Conservation (phyloP, 768 basidiomycete genomes). For the Galerina marginata region DNA sequence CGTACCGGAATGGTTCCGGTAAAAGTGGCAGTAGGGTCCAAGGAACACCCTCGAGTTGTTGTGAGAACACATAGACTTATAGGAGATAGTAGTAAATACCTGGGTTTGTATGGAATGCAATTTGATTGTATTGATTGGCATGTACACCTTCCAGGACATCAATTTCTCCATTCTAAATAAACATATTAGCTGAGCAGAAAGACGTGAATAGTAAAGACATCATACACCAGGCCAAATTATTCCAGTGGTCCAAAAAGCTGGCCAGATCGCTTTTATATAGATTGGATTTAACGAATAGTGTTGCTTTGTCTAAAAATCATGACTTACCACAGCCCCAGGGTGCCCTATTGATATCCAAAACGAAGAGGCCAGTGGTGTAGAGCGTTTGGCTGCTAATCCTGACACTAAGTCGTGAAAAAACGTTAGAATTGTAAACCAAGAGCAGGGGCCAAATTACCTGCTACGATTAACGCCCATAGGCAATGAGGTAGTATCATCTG, state of each 20-base stretch:
- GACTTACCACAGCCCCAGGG: slow-evolving; percentile 92
- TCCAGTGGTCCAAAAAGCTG: slow-evolving; percentile 79
- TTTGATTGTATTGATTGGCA: slow-evolving; percentile 83
- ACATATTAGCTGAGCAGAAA: slow-evolving; percentile 13
- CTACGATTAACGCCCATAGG: slow-evolving; percentile 58
- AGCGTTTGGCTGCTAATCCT: slow-evolving; percentile 70
- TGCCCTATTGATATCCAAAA: slow-evolving; percentile 83
- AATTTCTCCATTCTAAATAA: slow-evolving; percentile 72
- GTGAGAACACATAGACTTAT: neutral
- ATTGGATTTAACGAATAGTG: neutral
- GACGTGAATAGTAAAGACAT: slow-evolving; percentile 24
- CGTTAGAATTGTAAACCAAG: neutral
- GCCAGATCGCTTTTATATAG: slow-evolving; percentile 68
- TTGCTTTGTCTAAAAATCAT: neutral
- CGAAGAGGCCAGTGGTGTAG: slow-evolving; percentile 85
- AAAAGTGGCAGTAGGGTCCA: slow-evolving; percentile 29
- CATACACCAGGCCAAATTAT: slow-evolving; percentile 67
- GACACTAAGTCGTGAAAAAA: slow-evolving; percentile 53
- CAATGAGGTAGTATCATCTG: slow-evolving; percentile 71
- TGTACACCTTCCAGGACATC: slow-evolving; percentile 88
- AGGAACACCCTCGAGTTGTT: slow-evolving; percentile 23
- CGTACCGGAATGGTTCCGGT: slow-evolving; percentile 29
- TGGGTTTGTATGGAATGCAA: slow-evolving; percentile 73
- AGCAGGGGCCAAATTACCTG: slow-evolving; percentile 48
- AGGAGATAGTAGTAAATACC: slow-evolving; percentile 11